These are phyloP conservation scores for Tuber magnatum DNA, from an alignment of 495 filamentous ascomycete species.

Conservation along the genomic window DNA sequence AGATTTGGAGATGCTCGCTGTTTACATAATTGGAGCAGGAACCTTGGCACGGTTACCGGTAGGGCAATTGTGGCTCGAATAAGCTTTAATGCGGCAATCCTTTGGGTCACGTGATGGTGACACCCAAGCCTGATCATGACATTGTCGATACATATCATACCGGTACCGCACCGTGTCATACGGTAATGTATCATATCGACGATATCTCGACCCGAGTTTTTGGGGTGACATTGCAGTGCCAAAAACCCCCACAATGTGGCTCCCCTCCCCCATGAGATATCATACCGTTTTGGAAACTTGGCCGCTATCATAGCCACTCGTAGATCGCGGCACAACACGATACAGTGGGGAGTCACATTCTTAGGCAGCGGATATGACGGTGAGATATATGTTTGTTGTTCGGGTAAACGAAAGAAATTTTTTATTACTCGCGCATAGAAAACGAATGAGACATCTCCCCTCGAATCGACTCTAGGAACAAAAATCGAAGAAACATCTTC, in stretches of 20 bases:
- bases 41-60: too few relatives aligned
- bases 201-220: not conserved
- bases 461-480: not conserved
- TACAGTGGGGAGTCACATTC: not conserved
- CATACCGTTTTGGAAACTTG: not conserved
- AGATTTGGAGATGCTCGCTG: too few relatives aligned
- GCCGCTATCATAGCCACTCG: too few relatives aligned
- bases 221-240: not conserved
- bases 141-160: too few relatives aligned
- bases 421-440: conserved; percentile 1
- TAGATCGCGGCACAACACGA: not conserved
- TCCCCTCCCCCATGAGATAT: not conserved
- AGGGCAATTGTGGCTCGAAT: too few relatives aligned
- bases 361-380: not conserved
- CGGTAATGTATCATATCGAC: too few relatives aligned
- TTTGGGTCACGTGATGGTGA: not conserved
- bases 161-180: too few relatives aligned
- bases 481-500: conserved; percentile 1
- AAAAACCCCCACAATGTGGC: not conserved
- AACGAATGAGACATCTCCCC: conserved; percentile 5
- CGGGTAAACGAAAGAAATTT: not conserved
- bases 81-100: not conserved
- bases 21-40: too few relatives aligned
- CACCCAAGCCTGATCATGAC: not conserved
- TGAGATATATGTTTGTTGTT: conserved; percentile 1